Base-by-base conservation (phyloP, 2,329 filamentous ascomycete genomes). In the Cordyceps farinosa region DNA sequence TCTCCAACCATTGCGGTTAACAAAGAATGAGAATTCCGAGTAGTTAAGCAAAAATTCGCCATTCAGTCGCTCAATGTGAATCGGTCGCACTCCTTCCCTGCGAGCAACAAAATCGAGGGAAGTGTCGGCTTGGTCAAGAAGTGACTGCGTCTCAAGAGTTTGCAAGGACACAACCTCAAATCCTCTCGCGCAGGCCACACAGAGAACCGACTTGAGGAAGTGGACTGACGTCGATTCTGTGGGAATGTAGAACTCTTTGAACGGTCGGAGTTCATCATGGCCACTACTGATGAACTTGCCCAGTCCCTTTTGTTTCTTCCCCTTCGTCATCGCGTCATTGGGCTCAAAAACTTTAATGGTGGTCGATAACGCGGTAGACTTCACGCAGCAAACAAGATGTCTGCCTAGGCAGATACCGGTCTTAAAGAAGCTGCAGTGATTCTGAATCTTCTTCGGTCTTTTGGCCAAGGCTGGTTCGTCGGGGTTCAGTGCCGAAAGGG, bases 261-360 rank as follows among this genome's bases (percentile, higher is more conserved):
- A 97, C 13, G 94, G 91, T 78, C 96, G 96, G 67, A 99, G 84
- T 69, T 97, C 92, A 75, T 99, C 95, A 74, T 97, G 93, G 9
- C 92, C 92, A 58, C 82, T 88, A 66, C 92, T 92, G 78, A 99
- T 94, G 88, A 99, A 96, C 79, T 96, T 97, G 68, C 91, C 89
- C 65, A 99, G 88, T 22, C 95, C 94, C 71, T 93, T 95, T 74
- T 97, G 96, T 80, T 96, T 97, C 81, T 95, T 96, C 64, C 91
- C 91, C 79, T 93, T 95, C 61, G 90, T 89, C 83, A 96, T 90
- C 66, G 92, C 90, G 73, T 98, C 95, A 78, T 96, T 97, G 1
- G 95, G 95, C 78, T 99, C 94, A 77, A 92, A 98, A n/a, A 98
- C 95, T 78, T 98, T 98, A 81, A 99, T 97, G 2, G 94, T 98